A percentile compares a stretch with the other conserved stretches of the same genome.
Evolutionary conservation across 1,284 basidiomycete species (phyloP).

Genomic region (Cryptococcus sp.): DNA sequence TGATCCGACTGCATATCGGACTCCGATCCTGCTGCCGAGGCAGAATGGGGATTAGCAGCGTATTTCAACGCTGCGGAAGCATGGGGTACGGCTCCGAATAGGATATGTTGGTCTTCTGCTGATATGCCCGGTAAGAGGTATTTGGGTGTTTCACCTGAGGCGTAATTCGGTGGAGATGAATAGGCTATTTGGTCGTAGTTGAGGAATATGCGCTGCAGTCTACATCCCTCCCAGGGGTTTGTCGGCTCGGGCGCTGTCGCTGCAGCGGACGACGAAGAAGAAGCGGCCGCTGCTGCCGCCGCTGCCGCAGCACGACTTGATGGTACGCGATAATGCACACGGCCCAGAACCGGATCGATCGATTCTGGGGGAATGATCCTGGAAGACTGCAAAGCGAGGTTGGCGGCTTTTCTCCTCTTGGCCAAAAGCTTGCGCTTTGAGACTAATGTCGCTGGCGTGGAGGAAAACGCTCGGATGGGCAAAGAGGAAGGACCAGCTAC

Average conservation of each 20-base stretch:
- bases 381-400: constrained; percentile 27
- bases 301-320: neutral
- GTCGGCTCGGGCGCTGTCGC: constrained; percentile 5
- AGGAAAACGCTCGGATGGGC: constrained; percentile 20
- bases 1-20: constrained; percentile 52
- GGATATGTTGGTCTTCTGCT: constrained; percentile 35
- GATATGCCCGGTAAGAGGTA: constrained; percentile 40
- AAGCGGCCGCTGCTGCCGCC: neutral
- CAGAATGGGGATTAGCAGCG: constrained; percentile 5
- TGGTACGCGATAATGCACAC: constrained; percentile 14
- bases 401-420: constrained; percentile 31
- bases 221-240: constrained; percentile 33
- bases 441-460: constrained; percentile 24
- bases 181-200: constrained; percentile 37
- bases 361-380: constrained; percentile 14
- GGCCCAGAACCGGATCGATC: constrained; percentile 31
- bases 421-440: constrained; percentile 29
- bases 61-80: constrained; percentile 34
- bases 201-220: constrained; percentile 24
- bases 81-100: constrained; percentile 49
- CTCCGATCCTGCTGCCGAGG: constrained; percentile 1
- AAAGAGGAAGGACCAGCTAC: constrained; percentile 7
- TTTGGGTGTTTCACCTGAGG: constrained; percentile 32
- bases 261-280: neutral
- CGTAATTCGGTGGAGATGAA: constrained; percentile 41